Conservation (phyloP, 2,329 filamentous ascomycete genomes). For the Aspergillus amoenus region DNA sequence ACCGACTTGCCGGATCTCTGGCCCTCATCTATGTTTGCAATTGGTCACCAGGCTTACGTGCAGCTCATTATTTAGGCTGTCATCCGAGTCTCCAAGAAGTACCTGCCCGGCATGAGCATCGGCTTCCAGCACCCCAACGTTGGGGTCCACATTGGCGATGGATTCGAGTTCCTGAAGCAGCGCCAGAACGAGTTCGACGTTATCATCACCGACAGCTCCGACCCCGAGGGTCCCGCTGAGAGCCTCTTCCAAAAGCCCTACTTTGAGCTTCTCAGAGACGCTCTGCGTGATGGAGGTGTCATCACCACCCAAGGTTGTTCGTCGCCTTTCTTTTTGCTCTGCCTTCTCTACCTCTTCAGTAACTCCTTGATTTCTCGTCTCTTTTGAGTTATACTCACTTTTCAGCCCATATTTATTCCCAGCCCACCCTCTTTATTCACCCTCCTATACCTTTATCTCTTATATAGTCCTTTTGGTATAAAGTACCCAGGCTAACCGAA, state of each 20-base stretch:
- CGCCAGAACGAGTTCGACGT: slow-evolving; percentile 98
- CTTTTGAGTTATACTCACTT: neutral
- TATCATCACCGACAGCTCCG: slow-evolving; percentile 98
- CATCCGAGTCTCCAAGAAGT: slow-evolving; percentile 97
- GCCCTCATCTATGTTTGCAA: neutral
- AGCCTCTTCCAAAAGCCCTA: slow-evolving; percentile 97
- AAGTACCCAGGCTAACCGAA: slow-evolving; percentile 24
- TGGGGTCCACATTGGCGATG: slow-evolving; percentile 89
- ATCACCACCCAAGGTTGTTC: slow-evolving; percentile 99
- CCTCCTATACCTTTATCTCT: slow-evolving; percentile 8
- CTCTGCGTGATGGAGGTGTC: slow-evolving; percentile 91
- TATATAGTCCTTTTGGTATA: slow-evolving; percentile 6
- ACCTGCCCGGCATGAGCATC: slow-evolving; percentile 88
- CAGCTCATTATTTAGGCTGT: slow-evolving; percentile 62
- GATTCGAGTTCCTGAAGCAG: slow-evolving; percentile 97
- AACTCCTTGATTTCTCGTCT: slow-evolving; percentile 11
- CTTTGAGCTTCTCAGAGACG: slow-evolving; percentile 89
- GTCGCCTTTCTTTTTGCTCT: slow-evolving; percentile 64
- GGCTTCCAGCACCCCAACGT: slow-evolving; percentile 94
- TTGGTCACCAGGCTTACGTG: neutral
- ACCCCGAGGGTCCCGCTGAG: slow-evolving; percentile 95
- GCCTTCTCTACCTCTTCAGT: slow-evolving; percentile 44
- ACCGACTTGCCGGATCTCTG: neutral
- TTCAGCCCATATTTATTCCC: slow-evolving; percentile 14
- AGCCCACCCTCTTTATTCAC: slow-evolving; percentile 14